Conservation (phyloP, 768 basidiomycete species). For the Tricholoma saponaceum region DNA sequence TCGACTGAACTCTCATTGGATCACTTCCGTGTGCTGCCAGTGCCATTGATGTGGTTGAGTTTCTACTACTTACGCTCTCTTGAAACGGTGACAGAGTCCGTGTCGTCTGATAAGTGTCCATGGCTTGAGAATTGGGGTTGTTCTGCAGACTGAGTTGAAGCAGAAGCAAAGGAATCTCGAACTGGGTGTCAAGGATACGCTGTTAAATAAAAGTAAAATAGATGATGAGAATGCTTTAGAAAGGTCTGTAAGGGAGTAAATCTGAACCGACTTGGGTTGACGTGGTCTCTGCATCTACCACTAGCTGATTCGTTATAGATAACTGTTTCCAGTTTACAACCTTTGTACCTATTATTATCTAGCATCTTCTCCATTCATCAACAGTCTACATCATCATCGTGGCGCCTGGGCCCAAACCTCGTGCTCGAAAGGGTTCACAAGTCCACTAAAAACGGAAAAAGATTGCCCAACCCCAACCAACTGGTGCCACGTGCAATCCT, state of each 20-base stretch:
- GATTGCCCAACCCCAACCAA: no score
- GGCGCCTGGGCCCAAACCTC: constrained; percentile 45
- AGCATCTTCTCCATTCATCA: background rate
- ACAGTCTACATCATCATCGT: constrained; percentile 23
- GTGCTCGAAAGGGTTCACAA: constrained; percentile 27
- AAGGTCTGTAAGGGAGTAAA: no score
- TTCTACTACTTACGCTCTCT: constrained; percentile 56
- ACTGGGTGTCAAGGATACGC: constrained; percentile 81
- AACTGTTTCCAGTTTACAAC: background rate
- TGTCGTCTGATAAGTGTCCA: constrained; percentile 64
- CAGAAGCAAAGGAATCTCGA: constrained; percentile 73
- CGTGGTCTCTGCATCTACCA: background rate
- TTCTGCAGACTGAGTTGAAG: constrained; percentile 63
- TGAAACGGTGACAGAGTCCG: constrained; percentile 56
- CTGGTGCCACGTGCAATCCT: no score
- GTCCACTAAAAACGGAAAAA: constrained; percentile 22
- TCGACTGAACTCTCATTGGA: constrained; percentile 39
- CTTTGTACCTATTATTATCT: no score
- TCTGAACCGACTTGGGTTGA: constrained; percentile 12
- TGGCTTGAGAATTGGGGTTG: constrained; percentile 54
- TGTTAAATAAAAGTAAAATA: no score
- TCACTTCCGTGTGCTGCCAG: constrained; percentile 44
- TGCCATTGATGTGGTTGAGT: constrained; percentile 57
- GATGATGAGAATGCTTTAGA: constrained; percentile 6
- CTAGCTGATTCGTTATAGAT: background rate